Evolutionary conservation across 1,284 basidiomycete genomes (phyloP).

Genomic region (Inonotus hispidus): DNA sequence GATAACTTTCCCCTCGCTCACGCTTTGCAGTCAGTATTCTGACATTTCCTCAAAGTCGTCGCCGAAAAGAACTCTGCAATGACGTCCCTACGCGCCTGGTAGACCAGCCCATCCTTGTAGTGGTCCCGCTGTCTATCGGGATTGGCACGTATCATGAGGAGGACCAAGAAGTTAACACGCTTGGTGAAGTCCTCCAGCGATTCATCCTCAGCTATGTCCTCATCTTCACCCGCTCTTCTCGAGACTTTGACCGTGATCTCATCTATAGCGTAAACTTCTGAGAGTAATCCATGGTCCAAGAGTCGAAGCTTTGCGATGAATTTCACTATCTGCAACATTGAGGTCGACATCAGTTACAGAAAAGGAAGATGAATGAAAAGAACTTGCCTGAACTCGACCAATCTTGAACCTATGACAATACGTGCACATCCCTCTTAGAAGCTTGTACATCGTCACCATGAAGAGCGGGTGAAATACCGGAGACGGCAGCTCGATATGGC

Average conservation of each 20-base stretch:
- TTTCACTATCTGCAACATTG: constrained; percentile 34
- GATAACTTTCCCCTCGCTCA: constrained; percentile 40
- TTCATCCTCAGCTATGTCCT: constrained; percentile 42
- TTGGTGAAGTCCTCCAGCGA: constrained; percentile 61
- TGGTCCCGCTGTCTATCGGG: constrained; percentile 60
- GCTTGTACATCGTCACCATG: constrained; percentile 87
- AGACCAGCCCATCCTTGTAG: constrained; percentile 88
- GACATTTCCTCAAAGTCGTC: constrained; percentile 68
- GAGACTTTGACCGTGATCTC: constrained; percentile 43
- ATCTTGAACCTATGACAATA: constrained; percentile 96
- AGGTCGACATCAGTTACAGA: not conserved
- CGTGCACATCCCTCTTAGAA: constrained; percentile 88
- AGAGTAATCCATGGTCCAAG: constrained; percentile 85
- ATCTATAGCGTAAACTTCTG: constrained; percentile 76
- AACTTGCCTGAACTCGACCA: constrained; percentile 67
- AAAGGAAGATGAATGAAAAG: constrained; percentile 4
- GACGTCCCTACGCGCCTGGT: constrained; percentile 80
- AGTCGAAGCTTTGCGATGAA: constrained; percentile 87
- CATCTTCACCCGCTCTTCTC: constrained; percentile 32
- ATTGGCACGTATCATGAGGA: constrained; percentile 49
- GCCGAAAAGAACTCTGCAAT: constrained; percentile 81
- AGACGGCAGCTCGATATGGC: constrained; percentile 96
- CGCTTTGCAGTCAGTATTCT: constrained; percentile 73
- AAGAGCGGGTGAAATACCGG: constrained; percentile 98
- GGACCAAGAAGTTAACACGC: constrained; percentile 72